Conservation (phyloP, 208 protist species). For the Wallacemonas sp. region DNA sequence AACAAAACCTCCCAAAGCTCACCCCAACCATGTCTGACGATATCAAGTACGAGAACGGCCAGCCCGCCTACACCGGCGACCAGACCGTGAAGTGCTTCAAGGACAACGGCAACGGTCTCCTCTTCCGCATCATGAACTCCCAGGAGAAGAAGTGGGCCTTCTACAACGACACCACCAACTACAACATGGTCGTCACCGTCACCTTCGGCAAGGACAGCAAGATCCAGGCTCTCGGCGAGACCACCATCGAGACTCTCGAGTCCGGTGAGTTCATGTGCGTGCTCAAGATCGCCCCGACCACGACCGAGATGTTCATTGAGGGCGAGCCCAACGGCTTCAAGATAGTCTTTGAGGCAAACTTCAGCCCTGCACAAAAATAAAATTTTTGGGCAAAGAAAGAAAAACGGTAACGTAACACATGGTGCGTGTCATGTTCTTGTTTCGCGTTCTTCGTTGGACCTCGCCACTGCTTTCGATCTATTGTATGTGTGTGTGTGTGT, state of each 20-base stretch:
- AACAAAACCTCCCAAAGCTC: constrained; percentile 1
- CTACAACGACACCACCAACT: constrained; percentile 83
- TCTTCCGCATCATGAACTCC: constrained; percentile 81
- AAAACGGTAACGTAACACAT: too few species aligned
- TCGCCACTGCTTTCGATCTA: too few species aligned
- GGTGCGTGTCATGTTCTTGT: too few species aligned
- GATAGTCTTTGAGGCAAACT: constrained; percentile 18
- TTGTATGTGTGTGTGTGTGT: too few species aligned
- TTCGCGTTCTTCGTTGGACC: too few species aligned
- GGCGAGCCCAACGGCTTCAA: constrained; percentile 29
- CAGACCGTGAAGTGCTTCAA: constrained; percentile 74
- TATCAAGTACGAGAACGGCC: constrained; percentile 67
- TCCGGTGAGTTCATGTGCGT: constrained; percentile 66
- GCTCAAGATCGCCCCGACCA: constrained; percentile 49
- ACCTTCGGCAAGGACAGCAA: constrained; percentile 76
- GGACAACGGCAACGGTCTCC: constrained; percentile 80
- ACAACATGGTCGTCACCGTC: constrained; percentile 76
- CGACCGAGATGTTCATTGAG: constrained; percentile 39
- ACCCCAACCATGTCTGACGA: constrained; percentile 40
- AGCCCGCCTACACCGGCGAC: constrained; percentile 52
- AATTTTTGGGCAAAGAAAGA: background rate
- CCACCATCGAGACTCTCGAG: constrained; percentile 44
- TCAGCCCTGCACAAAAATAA: constrained; percentile 10
- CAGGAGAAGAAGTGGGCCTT: constrained; percentile 81
- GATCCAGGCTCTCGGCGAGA: constrained; percentile 54